Evolutionary conservation across 2,329 filamentous ascomycete species (phyloP), one percentile per base, ranked within the genome.

Genomic region (Botrytis fabae): DNA sequence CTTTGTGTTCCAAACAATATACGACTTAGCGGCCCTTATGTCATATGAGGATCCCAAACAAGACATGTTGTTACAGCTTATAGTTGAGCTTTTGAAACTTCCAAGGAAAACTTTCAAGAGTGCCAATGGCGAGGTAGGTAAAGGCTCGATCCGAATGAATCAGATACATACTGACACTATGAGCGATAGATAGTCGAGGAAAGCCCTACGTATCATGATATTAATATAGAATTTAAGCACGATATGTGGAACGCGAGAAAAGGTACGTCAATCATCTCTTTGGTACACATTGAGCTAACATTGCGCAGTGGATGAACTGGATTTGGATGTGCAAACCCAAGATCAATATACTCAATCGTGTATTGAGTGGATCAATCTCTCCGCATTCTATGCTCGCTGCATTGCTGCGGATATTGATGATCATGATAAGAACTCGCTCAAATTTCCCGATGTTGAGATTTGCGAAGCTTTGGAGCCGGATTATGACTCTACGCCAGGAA

Each of bases 321-420:
- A 62, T n/a, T 20, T 62, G 25, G 25, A 42, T n/a, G 16, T n/a
- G 8, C 18, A 62, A 62, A 42, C 6, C 16, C 38, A 62, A 42
- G 60, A 62, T 7, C 25, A 62, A 12, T 42, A 62, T 10, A 62
- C 38, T 42, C 60, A 62, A n/a, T 25, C 6, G 16, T 62, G 60
- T 62, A 62, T 42, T 42, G 60, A 62, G 60, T 62, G 60, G 60
- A 28, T 62, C 16, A 62, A 62, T 62, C 60, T 62, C 25, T 62
- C 60, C 3, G 16, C 8, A 6, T 62, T 42, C 25, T 62, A 42
- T 42, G 60, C 60, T 42, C 38, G 38, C 60, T 62, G 60, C n/a
- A 62, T 62, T 28, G 25, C 60, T 8, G 38, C 14, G 7, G 25
- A 16, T 62, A 6, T 62, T 16, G 60, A 62, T n/a, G 60, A 42